Evolutionary conservation across 208 protist species (phyloP).

Genomic region (Leishmania major): DNA sequence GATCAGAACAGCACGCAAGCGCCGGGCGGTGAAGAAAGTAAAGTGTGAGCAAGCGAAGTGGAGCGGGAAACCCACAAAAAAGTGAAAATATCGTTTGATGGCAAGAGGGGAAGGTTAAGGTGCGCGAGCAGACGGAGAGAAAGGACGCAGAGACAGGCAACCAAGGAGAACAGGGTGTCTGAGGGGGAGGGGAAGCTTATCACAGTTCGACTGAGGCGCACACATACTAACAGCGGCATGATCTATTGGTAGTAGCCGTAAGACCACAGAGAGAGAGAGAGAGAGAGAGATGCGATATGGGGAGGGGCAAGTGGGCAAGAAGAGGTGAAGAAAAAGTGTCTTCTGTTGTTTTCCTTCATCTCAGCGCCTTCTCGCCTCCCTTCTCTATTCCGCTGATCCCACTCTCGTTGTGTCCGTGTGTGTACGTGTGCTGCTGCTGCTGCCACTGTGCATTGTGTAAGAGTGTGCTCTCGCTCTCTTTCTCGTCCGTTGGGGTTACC

Average conservation of each 20-base stretch:
- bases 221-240: background rate
- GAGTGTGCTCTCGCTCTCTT: too few relatives aligned
- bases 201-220: background rate
- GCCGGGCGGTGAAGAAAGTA: too few relatives aligned
- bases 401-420: background rate
- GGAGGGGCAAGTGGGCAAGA: background rate
- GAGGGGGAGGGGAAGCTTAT: background rate
- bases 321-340: slow-evolving; percentile 6
- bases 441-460: too few relatives aligned
- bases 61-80: background rate
- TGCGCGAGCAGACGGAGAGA: background rate
- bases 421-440: too few relatives aligned
- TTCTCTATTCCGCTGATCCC: background rate
- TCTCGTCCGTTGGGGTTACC: background rate
- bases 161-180: background rate
- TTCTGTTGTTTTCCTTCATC: slow-evolving; percentile 3
- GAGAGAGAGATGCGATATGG: background rate
- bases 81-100: background rate
- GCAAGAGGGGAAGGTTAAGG: background rate
- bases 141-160: background rate
- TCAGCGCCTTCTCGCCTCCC: background rate
- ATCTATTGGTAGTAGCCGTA: background rate
- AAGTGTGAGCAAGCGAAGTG: too few relatives aligned
- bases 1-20: too few relatives aligned
- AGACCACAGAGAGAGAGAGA: background rate